Conservation (phyloP, 176 grass and related monocot species). For the Secale cereale region DNA sequence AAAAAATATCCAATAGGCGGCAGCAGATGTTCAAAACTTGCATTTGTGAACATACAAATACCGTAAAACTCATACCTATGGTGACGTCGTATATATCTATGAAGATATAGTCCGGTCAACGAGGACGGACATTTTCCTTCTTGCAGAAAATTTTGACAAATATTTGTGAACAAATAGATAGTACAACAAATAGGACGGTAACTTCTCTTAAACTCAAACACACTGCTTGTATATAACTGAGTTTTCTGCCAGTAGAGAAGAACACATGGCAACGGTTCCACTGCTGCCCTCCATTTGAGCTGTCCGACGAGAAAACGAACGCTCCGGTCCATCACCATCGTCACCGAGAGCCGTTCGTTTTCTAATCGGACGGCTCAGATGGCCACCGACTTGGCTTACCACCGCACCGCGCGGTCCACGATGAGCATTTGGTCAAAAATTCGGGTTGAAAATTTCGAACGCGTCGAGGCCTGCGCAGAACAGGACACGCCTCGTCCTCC, state of each 20-base stretch:
- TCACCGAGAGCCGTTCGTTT: constrained; percentile 25
- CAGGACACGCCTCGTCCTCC: constrained; percentile 31
- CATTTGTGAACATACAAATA: no score
- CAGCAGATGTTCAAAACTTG: no score
- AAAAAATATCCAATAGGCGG: no score
- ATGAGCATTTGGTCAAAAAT: not conserved
- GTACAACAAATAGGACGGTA: not conserved
- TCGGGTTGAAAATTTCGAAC: not conserved
- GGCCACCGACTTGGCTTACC: not conserved
- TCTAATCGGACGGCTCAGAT: constrained; percentile 40
- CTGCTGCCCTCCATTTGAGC: not conserved
- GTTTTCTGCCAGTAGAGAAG: not conserved
- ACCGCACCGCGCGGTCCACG: not conserved
- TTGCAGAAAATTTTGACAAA: not conserved
- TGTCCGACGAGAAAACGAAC: constrained; percentile 50
- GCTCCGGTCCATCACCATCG: not conserved
- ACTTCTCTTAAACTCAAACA: not conserved
- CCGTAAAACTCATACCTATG: no score
- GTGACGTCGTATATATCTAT: no score
- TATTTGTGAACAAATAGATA: not conserved
- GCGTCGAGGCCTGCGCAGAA: not conserved
- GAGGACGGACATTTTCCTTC: not conserved
- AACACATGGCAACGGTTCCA: not conserved
- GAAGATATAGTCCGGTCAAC: not conserved
- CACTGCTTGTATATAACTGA: not conserved